These are phyloP conservation scores for Helotiales sp. DNA, from an alignment of 2,329 filamentous ascomycete species.

Conservation along the genomic window DNA sequence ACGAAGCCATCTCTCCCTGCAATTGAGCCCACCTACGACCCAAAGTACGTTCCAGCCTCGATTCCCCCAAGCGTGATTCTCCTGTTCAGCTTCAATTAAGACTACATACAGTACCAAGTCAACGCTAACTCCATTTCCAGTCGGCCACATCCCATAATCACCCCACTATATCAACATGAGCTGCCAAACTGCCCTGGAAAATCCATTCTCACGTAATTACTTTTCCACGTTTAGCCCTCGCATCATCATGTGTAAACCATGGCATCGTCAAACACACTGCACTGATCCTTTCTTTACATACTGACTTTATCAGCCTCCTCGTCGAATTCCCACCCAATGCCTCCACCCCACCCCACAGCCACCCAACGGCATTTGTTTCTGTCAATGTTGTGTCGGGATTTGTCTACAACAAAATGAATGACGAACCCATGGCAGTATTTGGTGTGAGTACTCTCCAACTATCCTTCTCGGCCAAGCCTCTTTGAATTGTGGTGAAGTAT, in stretches of 20 bases:
- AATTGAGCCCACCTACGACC: conserved; percentile 19
- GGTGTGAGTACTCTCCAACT: not conserved
- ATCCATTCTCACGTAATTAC: conserved; percentile 42
- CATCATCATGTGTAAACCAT: too few species aligned
- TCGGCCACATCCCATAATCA: conserved; percentile 20
- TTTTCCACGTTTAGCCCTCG: not conserved
- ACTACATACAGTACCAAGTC: not conserved
- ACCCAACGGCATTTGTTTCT: conserved; percentile 50
- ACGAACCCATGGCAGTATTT: conserved; percentile 43
- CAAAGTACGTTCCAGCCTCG: conserved; percentile 9
- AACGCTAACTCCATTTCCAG: conserved; percentile 11
- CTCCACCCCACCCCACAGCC: conserved; percentile 52
- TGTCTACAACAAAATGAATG: conserved; percentile 55
- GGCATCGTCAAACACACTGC: too few species aligned
- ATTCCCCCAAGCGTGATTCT: not conserved
- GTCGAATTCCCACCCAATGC: conserved; percentile 47
- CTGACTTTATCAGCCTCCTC: conserved; percentile 37
- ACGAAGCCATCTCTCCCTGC: conserved; percentile 13
- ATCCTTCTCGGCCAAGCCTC: not conserved
- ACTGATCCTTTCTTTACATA: too few species aligned
- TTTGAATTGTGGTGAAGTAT: not conserved
- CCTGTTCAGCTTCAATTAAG: not conserved
- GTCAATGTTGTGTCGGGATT: conserved; percentile 48
- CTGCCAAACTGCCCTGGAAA: conserved; percentile 50
- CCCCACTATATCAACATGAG: conserved; percentile 34